These are phyloP conservation scores for Corymbia calophylla DNA, from an alignment of 441 rosid genomes.

Conservation along the genomic window DNA sequence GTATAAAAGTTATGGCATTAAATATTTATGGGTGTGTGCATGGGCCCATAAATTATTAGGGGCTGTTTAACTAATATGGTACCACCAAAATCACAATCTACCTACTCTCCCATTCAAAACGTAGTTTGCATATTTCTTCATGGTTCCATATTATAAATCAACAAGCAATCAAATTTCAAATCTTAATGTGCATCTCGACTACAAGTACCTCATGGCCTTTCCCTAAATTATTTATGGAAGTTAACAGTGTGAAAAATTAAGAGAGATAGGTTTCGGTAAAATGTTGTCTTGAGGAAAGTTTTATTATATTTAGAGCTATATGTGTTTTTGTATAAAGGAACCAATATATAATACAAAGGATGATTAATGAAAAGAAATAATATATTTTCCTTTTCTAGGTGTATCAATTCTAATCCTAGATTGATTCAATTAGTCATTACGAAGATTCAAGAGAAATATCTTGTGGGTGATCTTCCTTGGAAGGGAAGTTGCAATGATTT, in stretches of 20 bases:
- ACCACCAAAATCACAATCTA: not conserved
- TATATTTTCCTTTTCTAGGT: not conserved
- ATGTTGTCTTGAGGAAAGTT: not conserved
- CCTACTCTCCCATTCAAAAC: not conserved
- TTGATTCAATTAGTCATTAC: not conserved
- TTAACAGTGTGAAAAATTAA: not conserved
- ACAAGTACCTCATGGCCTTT: not conserved
- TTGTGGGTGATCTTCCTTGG: too few relatives aligned
- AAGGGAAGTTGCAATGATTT: not conserved
- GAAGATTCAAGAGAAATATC: too few relatives aligned
- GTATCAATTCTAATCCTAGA: not conserved
- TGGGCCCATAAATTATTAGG: not conserved
- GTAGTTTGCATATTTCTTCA: not conserved
- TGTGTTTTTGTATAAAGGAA: not conserved
- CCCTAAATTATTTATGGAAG: not conserved
- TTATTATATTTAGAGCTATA: not conserved
- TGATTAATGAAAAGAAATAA: too few relatives aligned
- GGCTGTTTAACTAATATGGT: not conserved
- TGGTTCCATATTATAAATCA: not conserved
- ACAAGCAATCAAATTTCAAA: not conserved
- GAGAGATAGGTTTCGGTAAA: not conserved
- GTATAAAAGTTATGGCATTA: not conserved
- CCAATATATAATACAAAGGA: not conserved
- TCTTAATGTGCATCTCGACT: not conserved
- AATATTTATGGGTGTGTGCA: not conserved